These are phyloP conservation scores for cucumber (Cucumis sativus) DNA, from an alignment of 306 rosid species.

Conservation along the genomic window Cucumber_9930_V3 NC_026659.2:3437501-3438000, in stretches of 20 bases:
- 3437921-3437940: slow-evolving; percentile 77
- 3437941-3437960: slow-evolving; percentile 78
- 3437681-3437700: background rate
- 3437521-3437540: slow-evolving; percentile 4
- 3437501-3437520: slow-evolving; percentile 27
- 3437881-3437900: slow-evolving; percentile 84
- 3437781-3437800: slow-evolving; percentile 89
- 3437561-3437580: background rate
- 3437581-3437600: background rate
- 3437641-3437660: background rate
- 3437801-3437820: slow-evolving; percentile 96
- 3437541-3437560: background rate
- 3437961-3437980: slow-evolving; percentile 80
- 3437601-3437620: background rate
- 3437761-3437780: slow-evolving; percentile 84
- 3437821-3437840: slow-evolving; percentile 78
- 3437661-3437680: background rate
- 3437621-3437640: background rate
- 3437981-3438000: slow-evolving; percentile 95
- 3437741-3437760: slow-evolving; percentile 80
- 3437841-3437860: slow-evolving; percentile 87
- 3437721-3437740: slow-evolving; percentile 69
- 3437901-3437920: slow-evolving; percentile 84
- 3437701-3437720: background rate
- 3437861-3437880: slow-evolving; percentile 94